Percentiles rank a stretch among this genome's conserved stretches.
Conservation (phyloP, 2,329 filamentous ascomycete genomes). For the Elsinoe ampelina region DNA sequence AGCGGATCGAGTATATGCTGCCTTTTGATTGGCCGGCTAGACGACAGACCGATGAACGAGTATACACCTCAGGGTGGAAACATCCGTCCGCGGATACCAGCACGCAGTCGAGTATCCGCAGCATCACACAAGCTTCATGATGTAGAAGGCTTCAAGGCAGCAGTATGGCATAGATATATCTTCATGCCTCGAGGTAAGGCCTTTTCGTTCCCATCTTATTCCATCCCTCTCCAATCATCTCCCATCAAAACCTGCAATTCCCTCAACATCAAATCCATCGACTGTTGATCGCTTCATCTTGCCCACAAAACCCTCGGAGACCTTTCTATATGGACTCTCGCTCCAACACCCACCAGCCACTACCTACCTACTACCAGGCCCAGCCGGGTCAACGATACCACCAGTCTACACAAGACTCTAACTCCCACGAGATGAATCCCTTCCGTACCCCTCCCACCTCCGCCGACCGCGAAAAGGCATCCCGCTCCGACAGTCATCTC, state of each 20-base stretch:
- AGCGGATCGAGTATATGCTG: background rate
- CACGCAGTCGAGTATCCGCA: background rate
- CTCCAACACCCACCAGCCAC: background rate
- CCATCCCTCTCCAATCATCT: background rate
- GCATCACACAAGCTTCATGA: background rate
- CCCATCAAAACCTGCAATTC: background rate
- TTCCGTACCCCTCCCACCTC: background rate
- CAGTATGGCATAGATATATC: background rate
- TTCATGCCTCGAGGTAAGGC: background rate
- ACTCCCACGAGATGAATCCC: background rate
- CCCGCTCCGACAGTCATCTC: background rate
- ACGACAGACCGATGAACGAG: conserved; percentile 2
- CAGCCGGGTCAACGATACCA: background rate
- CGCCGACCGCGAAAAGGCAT: background rate
- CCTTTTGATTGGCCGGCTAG: background rate
- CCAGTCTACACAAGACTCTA: background rate
- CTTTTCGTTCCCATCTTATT: background rate
- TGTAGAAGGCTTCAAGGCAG: conserved; percentile 3
- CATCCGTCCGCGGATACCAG: background rate
- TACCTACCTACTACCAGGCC: background rate
- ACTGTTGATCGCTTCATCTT: background rate
- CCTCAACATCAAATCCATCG: background rate
- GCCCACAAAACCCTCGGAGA: too few species aligned
- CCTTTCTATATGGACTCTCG: too few species aligned
- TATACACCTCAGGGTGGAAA: background rate